Base-by-base conservation (phyloP, 371 early-diverging fungal species). In the Mucor lusitanicus region DNA sequence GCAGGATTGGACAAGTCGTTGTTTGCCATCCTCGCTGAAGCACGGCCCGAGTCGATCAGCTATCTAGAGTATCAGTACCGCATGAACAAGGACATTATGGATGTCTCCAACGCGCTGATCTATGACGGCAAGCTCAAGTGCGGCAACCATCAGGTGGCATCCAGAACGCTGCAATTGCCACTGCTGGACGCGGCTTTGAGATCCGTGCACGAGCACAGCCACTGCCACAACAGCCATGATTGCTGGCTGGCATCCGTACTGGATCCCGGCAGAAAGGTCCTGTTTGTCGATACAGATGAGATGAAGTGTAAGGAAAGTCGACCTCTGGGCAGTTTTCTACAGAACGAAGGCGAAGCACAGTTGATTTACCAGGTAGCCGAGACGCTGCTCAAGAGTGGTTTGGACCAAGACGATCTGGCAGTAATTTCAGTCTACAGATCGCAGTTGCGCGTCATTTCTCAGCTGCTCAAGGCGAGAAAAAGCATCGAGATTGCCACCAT, bases 41-140 rank as follows among this genome's bases (percentile, higher is more conserved):
- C 87, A 6, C 91, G 96, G 65, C 96, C 97, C 0, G 82, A 86
- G 30, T 82, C 96, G 0, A 87, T 96, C 9, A 87, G 84, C 12
- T 83, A 79, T n/a, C 81, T 99, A 25, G 86, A 88, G 61, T 85
- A 88, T 57, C 99, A 99, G 75, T 99, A 99, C 69, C 90, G 99
- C 30, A 99, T 99, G 99, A 93, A 93, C 69, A 69, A 80, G 27
- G 95, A 95, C 32, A 95, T 99, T 33, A 97, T 98, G 97, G 74
- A 79, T 6, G 73, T 99, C 6, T 85, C 94, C 19, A 99, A 99
- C 74, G 65, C 75, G 3, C 72, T 99, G 3, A 88, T 99, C 9
- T 99, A 95, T 74, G 85, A 92, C 64, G 75, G 90, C 61, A 85
- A 89, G 50, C 74, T 98, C 53, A 79, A 82, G 37, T 97, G 95